Conservation (phyloP, 1,284 basidiomycete genomes). For the Vanrija pseudolonga region DNA sequence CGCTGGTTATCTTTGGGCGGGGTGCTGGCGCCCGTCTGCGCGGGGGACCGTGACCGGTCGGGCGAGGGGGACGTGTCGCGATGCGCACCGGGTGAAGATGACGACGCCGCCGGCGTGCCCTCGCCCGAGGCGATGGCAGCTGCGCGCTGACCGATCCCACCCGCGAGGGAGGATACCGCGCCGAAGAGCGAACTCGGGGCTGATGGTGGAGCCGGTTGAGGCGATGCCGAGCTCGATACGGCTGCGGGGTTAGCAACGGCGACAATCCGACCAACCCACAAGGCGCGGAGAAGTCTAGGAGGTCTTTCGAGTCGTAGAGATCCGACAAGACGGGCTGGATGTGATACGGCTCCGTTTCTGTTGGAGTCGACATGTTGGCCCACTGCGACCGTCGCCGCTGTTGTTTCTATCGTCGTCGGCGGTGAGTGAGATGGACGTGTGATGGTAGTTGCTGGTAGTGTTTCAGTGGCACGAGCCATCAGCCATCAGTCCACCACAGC, state of each 20-base stretch:
- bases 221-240: constrained; percentile 6
- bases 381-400: not conserved
- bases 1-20: not conserved
- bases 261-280: not conserved
- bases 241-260: constrained; percentile 9
- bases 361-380: not conserved
- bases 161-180: constrained; percentile 38
- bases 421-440: not conserved
- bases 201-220: constrained; percentile 11
- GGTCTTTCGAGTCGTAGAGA: constrained; percentile 36
- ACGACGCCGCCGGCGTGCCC: constrained; percentile 10
- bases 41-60: not conserved
- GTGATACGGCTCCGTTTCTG: constrained; percentile 28
- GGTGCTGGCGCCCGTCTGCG: too few relatives aligned
- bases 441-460: not conserved
- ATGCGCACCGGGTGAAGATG: not conserved
- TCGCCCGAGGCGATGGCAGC: constrained; percentile 22
- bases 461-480: constrained; percentile 11
- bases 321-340: constrained; percentile 40
- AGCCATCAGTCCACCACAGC: not conserved
- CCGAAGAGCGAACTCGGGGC: constrained; percentile 27
- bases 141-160: constrained; percentile 32
- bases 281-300: constrained; percentile 38
- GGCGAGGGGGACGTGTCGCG: constrained; percentile 1
- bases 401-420: not conserved